Evolutionary conservation across 768 basidiomycete genomes (phyloP).

Genomic region (Hygrophorus russula): DNA sequence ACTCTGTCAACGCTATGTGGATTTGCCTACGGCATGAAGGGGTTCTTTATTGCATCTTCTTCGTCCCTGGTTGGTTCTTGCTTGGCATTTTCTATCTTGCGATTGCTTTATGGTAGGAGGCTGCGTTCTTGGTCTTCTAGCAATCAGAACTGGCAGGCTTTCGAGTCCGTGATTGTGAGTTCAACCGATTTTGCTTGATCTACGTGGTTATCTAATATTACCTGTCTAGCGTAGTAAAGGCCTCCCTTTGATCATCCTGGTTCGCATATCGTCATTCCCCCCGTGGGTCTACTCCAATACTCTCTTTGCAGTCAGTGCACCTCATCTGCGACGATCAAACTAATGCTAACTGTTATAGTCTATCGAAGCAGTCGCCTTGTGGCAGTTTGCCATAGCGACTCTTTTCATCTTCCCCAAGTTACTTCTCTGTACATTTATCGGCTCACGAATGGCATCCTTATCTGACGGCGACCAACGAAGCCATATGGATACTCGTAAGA

Average conservation of each 20-base stretch:
- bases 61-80: conserved; percentile 57
- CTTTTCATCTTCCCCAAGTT: conserved; percentile 61
- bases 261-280: conserved; percentile 73
- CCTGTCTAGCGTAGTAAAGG: conserved; percentile 54
- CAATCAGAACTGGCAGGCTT: conserved; percentile 66
- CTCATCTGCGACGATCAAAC: conserved; percentile 1
- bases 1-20: conserved; percentile 61
- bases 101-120: conserved; percentile 43
- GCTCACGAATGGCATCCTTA: conserved; percentile 59
- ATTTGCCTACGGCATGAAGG: conserved; percentile 75
- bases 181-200: not conserved
- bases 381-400: conserved; percentile 72
- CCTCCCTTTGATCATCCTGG: conserved; percentile 69
- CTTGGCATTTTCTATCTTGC: conserved; percentile 47
- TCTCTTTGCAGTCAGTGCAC: conserved; percentile 54
- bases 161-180: conserved; percentile 65
- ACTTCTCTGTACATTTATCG: conserved; percentile 66
- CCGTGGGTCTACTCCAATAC: conserved; percentile 85
- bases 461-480: conserved; percentile 68
- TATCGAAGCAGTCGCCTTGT: conserved; percentile 60
- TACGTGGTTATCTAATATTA: not conserved
- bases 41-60: conserved; percentile 52
- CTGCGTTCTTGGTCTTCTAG: conserved; percentile 48
- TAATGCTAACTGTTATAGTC: conserved; percentile 28
- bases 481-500: conserved; percentile 66